phyloP scores from a whole-genome alignment of 257 asterid genomes.

The Nemophila menziesii region DNA sequence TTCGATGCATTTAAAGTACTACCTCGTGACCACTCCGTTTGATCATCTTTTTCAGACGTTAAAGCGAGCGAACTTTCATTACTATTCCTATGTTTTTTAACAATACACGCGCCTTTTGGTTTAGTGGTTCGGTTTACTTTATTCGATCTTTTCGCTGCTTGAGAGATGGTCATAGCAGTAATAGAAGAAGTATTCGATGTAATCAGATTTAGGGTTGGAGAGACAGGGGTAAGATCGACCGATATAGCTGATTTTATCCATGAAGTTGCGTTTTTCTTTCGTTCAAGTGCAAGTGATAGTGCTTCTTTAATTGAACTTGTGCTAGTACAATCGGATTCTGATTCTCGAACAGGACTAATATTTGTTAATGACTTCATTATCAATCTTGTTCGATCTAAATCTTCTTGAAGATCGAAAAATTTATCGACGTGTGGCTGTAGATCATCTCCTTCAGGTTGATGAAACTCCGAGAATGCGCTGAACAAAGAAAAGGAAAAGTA shows the following conservation, averaged over 20 bases:
- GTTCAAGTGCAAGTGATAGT: conserved; percentile 24
- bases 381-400: conserved; percentile 31
- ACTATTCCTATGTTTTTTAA: conserved; percentile 15
- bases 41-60: conserved; percentile 22
- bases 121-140: conserved; percentile 1
- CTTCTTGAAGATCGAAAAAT: conserved; percentile 40
- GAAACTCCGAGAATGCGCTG: conserved; percentile 55
- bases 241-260: conserved; percentile 65
- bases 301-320: conserved; percentile 33
- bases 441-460: conserved; percentile 37
- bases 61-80: conserved; percentile 16
- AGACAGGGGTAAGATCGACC: conserved; percentile 41
- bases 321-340: conserved; percentile 24
- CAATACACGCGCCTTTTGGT: conserved; percentile 23
- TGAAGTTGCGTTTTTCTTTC: conserved; percentile 41
- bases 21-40: conserved; percentile 31
- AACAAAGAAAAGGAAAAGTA: conserved; percentile 5
- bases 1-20: conserved; percentile 21
- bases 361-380: conserved; percentile 43
- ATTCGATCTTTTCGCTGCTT: conserved; percentile 4
- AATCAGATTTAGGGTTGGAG: conserved; percentile 10
- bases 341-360: conserved; percentile 28
- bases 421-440: conserved; percentile 38
- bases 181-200: conserved; percentile 10
- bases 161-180: conserved; percentile 13